A percentile compares a stretch with the other conserved stretches of the same genome.
Conservation (phyloP, 306 rosid species). For the Glycine latifolia region DNA sequence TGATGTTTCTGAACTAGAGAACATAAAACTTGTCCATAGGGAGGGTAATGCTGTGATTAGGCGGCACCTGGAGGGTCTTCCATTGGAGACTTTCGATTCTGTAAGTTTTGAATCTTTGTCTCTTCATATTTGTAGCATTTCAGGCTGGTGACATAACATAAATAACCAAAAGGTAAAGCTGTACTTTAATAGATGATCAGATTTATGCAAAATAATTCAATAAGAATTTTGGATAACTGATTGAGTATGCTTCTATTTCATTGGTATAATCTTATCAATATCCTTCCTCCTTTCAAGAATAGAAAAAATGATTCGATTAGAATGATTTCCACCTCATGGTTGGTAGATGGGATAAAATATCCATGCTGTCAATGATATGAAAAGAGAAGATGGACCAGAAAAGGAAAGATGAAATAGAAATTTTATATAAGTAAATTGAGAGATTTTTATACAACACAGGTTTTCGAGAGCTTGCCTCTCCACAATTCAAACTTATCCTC, state of each 20-base stretch:
- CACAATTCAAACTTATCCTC: too few species aligned
- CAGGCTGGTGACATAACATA: background rate
- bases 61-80: conserved; percentile 92
- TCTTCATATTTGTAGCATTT: conserved; percentile 28
- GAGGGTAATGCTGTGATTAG: conserved; percentile 96
- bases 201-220: conserved; percentile 31
- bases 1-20: conserved; percentile 70
- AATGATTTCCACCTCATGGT: conserved; percentile 10
- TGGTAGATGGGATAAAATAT: conserved; percentile 20
- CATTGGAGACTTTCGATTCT: conserved; percentile 96
- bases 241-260: conserved; percentile 35
- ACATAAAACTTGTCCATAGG: conserved; percentile 87
- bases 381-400: too few species aligned
- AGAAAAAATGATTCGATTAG: background rate
- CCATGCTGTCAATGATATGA: background rate
- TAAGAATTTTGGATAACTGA: conserved; percentile 33
- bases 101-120: conserved; percentile 57
- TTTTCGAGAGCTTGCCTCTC: too few species aligned
- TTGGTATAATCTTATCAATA: background rate
- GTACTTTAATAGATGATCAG: conserved; percentile 21
- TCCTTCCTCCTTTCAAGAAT: conserved; percentile 17
- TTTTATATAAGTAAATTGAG: too few species aligned
- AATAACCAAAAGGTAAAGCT: background rate
- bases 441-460: too few species aligned
- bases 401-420: too few species aligned